These are phyloP conservation scores for Magnaporthiopsis incrustans DNA, from an alignment of 2,329 filamentous ascomycete species.

Conservation along the genomic window DNA sequence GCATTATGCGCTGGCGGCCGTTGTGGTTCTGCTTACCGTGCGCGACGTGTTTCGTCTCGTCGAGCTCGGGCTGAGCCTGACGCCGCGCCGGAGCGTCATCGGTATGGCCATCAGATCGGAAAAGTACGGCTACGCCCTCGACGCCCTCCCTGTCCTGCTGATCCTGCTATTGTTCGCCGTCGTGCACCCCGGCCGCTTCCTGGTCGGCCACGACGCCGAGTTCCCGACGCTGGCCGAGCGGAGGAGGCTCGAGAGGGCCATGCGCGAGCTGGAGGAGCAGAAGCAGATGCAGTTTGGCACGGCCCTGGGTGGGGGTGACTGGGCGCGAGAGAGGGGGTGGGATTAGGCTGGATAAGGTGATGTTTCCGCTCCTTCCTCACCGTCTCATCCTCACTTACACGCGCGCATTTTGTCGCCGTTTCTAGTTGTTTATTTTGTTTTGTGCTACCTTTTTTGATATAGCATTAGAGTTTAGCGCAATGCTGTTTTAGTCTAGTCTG, in stretches of 20 bases:
- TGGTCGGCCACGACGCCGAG: slow-evolving; percentile 35
- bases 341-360: not conserved
- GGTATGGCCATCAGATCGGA: slow-evolving; percentile 34
- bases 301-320: not conserved
- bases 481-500: not conserved
- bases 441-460: not conserved
- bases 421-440: not conserved
- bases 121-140: slow-evolving; percentile 40
- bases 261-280: slow-evolving; percentile 8
- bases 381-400: not conserved
- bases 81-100: not conserved
- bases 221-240: slow-evolving; percentile 27
- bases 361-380: not conserved
- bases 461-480: not conserved
- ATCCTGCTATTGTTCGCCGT: slow-evolving; percentile 31
- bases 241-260: slow-evolving; percentile 5
- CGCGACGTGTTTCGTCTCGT: slow-evolving; percentile 54
- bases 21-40: slow-evolving; percentile 18
- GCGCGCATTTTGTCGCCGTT: too few species aligned
- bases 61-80: slow-evolving; percentile 34
- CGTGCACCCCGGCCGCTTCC: slow-evolving; percentile 39
- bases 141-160: slow-evolving; percentile 49
- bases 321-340: not conserved
- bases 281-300: slow-evolving; percentile 3
- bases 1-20: slow-evolving; percentile 24